Conservation (phyloP, 75 land plant genomes). For the Cunninghamia lanceolata region DNA sequence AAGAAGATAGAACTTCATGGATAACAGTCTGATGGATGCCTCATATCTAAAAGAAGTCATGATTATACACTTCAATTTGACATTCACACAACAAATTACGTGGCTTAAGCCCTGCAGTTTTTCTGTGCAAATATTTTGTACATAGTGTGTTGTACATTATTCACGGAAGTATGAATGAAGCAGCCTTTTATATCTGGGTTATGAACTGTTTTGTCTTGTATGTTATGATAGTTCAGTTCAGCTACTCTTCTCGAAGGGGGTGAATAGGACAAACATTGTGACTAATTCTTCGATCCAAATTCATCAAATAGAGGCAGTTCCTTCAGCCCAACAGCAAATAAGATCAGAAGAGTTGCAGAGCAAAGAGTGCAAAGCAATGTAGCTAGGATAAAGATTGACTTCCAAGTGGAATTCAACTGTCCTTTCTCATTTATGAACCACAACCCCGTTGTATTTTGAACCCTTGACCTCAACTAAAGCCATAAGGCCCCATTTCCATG, state of each 20-base stretch:
- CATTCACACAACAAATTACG: not conserved
- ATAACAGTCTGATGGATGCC: not conserved
- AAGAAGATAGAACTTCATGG: not conserved
- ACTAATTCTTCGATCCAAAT: not conserved
- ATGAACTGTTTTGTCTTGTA: not conserved
- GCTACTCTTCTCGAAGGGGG: not conserved
- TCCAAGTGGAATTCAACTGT: not conserved
- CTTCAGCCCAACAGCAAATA: no score
- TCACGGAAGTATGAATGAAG: no score
- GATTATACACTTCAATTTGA: not conserved
- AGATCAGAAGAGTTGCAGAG: not conserved
- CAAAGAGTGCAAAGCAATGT: not conserved
- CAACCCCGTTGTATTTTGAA: not conserved
- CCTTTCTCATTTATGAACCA: not conserved
- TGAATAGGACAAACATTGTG: not conserved
- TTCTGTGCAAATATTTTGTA: not conserved
- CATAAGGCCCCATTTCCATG: not conserved
- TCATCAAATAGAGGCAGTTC: not conserved
- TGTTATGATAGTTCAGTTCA: not conserved
- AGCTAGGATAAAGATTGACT: not conserved
- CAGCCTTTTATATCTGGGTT: no score
- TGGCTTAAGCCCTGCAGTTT: not conserved
- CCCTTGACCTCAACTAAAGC: no score
- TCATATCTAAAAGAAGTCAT: not conserved
- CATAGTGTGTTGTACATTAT: not conserved